A percentile compares a stretch with the other conserved stretches of the same genome.
These are phyloP conservation scores for Zoysia japonica DNA, from an alignment of 176 grass and related monocot genomes.

Conservation along the genomic window DNA sequence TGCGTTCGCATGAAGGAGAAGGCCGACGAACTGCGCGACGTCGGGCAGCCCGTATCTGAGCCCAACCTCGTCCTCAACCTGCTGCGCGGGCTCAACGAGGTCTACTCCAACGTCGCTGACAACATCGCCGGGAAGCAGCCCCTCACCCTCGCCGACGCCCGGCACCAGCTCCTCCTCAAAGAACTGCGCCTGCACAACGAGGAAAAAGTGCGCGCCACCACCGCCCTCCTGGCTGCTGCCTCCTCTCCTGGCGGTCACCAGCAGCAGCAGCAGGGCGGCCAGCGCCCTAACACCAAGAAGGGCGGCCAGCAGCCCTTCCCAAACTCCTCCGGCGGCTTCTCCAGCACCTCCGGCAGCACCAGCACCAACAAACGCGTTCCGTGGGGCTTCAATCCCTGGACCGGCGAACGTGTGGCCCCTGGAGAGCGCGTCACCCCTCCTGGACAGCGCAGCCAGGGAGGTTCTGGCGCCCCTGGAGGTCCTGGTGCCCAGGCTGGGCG, in stretches of 20 bases:
- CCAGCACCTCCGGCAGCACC: no score
- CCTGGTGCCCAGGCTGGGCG: background rate
- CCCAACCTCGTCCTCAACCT: background rate
- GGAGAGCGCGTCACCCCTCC: no score
- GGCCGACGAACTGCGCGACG: background rate
- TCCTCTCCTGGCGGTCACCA: no score
- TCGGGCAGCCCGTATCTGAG: background rate
- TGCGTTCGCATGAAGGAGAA: background rate
- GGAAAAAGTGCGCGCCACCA: background rate
- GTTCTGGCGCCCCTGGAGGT: no score
- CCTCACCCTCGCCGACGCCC: background rate
- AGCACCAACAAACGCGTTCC: no score
- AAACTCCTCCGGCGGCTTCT: no score
- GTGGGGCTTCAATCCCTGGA: no score
- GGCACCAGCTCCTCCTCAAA: background rate
- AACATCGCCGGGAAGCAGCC: background rate
- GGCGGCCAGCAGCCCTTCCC: no score
- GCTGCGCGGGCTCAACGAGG: background rate
- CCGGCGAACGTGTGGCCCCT: no score
- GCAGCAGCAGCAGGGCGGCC: no score
- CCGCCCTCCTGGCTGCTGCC: background rate
- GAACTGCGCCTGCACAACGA: background rate
- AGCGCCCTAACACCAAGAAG: no score
- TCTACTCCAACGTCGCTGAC: background rate
- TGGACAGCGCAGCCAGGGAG: no score